Evolutionary conservation across 108 stramenopile genomes (phyloP).

Genomic region (Licmophora abbreviata): DNA sequence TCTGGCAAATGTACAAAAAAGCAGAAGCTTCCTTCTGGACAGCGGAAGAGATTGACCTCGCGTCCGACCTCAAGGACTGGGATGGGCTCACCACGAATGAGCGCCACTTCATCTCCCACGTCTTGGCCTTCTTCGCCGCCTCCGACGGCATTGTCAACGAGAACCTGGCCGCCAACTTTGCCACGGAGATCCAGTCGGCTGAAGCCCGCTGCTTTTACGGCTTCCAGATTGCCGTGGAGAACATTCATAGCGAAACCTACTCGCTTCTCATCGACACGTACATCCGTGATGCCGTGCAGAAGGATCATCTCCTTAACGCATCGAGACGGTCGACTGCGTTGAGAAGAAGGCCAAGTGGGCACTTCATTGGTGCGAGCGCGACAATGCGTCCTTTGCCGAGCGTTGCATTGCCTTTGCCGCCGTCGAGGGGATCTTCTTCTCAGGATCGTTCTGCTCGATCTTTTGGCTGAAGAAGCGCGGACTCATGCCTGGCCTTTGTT

Average conservation of each 20-base stretch:
- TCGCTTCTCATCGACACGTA: conserved; percentile 98
- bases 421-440: conserved; percentile 99
- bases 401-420: conserved; percentile 98
- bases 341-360: conserved; percentile 98
- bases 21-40: conserved; percentile 99
- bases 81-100: conserved; percentile 86
- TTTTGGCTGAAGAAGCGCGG: conserved; percentile 99
- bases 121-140: conserved; percentile 99
- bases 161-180: conserved; percentile 97
- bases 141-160: conserved; percentile 99
- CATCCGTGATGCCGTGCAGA: conserved; percentile 81
- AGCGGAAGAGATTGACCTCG: conserved; percentile 98
- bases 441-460: conserved; percentile 97
- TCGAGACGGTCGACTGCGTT: conserved; percentile 93
- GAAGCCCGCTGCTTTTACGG: conserved; percentile 99
- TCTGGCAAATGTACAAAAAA: conserved; percentile 98
- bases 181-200: conserved; percentile 89
- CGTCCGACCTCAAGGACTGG: conserved; percentile 95
- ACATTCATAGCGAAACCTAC: conserved; percentile 99
- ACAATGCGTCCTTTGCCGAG: conserved; percentile 93
- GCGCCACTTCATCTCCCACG: conserved; percentile 96
- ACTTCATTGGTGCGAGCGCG: conserved; percentile 88
- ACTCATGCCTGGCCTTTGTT: conserved; percentile 98
- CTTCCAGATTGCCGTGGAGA: conserved; percentile 99
- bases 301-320: conserved; percentile 83